A percentile compares a stretch with the other conserved stretches of the same genome.
These are phyloP conservation scores for Solanum phureja DNA, from an alignment of 257 asterid species.

Conservation along the genomic window DNA sequence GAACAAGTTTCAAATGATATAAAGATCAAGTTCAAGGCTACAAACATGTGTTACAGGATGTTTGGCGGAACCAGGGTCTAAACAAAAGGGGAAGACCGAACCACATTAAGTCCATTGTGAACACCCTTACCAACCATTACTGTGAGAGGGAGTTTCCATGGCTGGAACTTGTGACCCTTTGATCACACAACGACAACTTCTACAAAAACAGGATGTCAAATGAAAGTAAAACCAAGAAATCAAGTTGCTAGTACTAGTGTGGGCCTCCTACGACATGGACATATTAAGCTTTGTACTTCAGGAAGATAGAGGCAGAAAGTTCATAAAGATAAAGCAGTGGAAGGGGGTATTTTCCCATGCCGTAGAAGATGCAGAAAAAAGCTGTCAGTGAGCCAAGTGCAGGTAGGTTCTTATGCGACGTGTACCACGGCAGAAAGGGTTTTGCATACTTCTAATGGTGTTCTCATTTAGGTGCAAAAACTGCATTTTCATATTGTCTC, in stretches of 20 bases:
- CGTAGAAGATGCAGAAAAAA: background rate
- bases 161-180: background rate
- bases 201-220: background rate
- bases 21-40: background rate
- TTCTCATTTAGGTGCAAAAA: background rate
- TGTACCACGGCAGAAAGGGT: background rate
- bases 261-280: background rate
- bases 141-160: background rate
- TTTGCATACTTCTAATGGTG: background rate
- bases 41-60: background rate
- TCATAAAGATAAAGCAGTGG: background rate
- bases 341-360: background rate
- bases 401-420: background rate
- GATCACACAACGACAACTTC: background rate
- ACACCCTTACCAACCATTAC: background rate
- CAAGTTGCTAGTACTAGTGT: background rate
- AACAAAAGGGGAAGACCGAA: background rate
- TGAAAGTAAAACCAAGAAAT: background rate
- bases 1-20: background rate
- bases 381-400: background rate
- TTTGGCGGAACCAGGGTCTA: background rate
- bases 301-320: background rate
- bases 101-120: background rate
- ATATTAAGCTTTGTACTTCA: background rate
- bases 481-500: background rate